Base-by-base conservation (phyloP, 1,139 yeast species). In the Lodderomyces margitis region DNA sequence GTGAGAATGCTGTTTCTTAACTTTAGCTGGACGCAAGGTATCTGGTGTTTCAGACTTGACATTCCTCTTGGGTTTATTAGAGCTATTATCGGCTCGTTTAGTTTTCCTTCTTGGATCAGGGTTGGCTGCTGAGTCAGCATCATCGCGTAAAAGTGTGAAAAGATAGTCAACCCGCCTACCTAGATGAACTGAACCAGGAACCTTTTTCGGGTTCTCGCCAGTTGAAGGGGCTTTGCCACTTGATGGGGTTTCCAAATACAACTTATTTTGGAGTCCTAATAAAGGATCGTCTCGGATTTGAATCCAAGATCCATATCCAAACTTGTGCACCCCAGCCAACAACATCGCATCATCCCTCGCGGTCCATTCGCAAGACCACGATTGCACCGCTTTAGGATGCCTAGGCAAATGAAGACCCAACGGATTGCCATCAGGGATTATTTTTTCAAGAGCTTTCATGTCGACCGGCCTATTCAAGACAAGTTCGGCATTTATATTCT, bases 221-320 rank as follows among this genome's bases (percentile, higher is more conserved):
- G 37, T 28, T 19, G 20, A 34, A 20, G 33, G 41, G 15, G 45
- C 51, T 25, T 46, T 51, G 23, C 44, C 46, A 15, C 38, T 36
- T 5, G 41, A 33, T 10, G 47, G 36, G 36, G 53, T 49, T 42
- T 77, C 87, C 52, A 91, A 70, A 57, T 80, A 91, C 49, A 91
- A 66, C 66, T 87, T 91, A 54, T 88, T 88, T 48, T 89, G 87
- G 50, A 94, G 72, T 11, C 92, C 94, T 46, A 94, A 73, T 44
- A 87, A 76, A 1, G 98, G 98, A 64, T 94, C 98, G 64, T 92
- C 98, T 58, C 98, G 73, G 37, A 94, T 91, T 58, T 87, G 91
- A 6, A 78, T 63, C 98, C 98, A 94, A 0, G 96, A 84, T 16
- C 98, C 98, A 58, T 88, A 92, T 0, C 99, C 99, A 62, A 91